phyloP scores from a whole-genome alignment of 495 filamentous ascomycete genomes.

The Extremus antarcticus region DNA sequence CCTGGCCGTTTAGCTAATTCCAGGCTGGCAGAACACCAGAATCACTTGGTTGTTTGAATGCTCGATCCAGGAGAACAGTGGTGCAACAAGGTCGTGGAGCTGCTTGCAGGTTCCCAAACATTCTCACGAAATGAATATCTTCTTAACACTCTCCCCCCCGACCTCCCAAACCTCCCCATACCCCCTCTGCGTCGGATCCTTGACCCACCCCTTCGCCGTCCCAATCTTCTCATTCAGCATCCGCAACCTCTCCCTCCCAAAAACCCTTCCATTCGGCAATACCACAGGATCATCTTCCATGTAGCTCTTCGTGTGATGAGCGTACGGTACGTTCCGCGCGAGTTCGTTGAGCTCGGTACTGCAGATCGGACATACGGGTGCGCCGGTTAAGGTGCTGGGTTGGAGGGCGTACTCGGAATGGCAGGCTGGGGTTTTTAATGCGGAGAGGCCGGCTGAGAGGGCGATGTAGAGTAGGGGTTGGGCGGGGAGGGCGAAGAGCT shows the following conservation, averaged over 20 bases:
- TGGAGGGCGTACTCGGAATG: constrained; percentile 51
- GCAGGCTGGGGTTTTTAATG: constrained; percentile 90
- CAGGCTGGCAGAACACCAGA: too few species aligned
- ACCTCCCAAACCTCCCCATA: constrained; percentile 52
- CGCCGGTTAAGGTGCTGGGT: constrained; percentile 23
- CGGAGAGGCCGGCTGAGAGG: constrained; percentile 80
- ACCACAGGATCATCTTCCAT: constrained; percentile 79
- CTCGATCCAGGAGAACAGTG: too few species aligned
- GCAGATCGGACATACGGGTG: constrained; percentile 81
- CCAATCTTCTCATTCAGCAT: constrained; percentile 68
- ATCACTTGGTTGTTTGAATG: too few species aligned
- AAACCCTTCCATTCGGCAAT: constrained; percentile 77
- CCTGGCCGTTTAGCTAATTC: too few species aligned
- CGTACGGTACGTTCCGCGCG: constrained; percentile 79
- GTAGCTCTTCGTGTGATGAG: constrained; percentile 84
- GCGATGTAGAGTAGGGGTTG: constrained; percentile 85
- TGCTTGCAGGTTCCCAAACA: too few species aligned
- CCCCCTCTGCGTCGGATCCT: constrained; percentile 53
- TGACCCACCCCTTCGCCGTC: constrained; percentile 51
- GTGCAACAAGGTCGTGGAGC: too few species aligned
- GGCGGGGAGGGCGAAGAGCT: constrained; percentile 69
- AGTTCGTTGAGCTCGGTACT: constrained; percentile 87
- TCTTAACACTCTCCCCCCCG: constrained; percentile 52
- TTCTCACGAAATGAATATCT: constrained; percentile 79
- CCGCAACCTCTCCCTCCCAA: constrained; percentile 62